Conservation (phyloP, 2,329 filamentous ascomycete genomes). For the Colletotrichum sp. region DNA sequence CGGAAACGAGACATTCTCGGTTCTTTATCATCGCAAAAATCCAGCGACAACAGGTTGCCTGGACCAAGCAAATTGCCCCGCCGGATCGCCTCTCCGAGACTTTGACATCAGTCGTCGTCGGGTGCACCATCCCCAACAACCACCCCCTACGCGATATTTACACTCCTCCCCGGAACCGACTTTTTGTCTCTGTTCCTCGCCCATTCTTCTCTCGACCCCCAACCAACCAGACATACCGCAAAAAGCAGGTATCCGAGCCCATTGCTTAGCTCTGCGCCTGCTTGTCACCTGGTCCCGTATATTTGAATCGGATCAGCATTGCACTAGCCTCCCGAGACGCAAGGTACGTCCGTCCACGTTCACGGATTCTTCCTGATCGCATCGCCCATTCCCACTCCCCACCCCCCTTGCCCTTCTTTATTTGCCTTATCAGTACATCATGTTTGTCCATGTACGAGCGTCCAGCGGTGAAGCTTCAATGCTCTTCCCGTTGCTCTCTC, state of each 20-base stretch:
- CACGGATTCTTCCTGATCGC: background rate
- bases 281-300: conserved; percentile 19
- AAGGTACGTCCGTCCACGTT: conserved; percentile 21
- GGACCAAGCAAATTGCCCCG: background rate
- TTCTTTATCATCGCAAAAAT: background rate
- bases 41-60: background rate
- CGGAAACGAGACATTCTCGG: background rate
- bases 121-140: background rate
- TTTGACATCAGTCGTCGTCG: conserved; percentile 7
- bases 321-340: conserved; percentile 17
- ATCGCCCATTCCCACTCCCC: background rate
- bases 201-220: background rate
- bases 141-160: conserved; percentile 12
- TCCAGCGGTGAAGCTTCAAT: conserved; percentile 21
- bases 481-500: conserved; percentile 11
- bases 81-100: conserved; percentile 18
- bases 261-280: conserved; percentile 13
- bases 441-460: conserved; percentile 13
- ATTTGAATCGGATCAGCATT: conserved; percentile 21
- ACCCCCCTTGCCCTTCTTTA: conserved; percentile 4
- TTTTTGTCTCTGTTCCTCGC: background rate
- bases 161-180: conserved; percentile 17
- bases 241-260: conserved; percentile 16
- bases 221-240: background rate
- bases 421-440: conserved; percentile 18